A percentile compares a stretch with the other conserved stretches of the same genome.
These are phyloP conservation scores for Spathaspora sp. DNA, from an alignment of 805 yeast genomes.

Conservation along the genomic window DNA sequence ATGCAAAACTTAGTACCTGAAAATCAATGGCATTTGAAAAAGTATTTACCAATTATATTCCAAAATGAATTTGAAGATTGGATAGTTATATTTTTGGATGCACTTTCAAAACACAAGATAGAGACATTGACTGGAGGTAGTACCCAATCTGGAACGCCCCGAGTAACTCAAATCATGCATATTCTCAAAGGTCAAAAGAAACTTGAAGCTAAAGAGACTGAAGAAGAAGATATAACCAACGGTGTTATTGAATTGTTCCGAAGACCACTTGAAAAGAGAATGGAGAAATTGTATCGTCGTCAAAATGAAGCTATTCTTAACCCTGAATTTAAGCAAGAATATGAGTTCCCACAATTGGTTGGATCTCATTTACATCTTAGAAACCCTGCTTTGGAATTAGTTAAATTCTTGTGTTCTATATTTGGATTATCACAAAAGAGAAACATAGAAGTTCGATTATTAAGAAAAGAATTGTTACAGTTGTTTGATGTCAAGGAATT, in stretches of 20 bases:
- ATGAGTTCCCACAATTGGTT: constrained; percentile 70
- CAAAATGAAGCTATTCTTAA: constrained; percentile 74
- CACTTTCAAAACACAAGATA: constrained; percentile 52
- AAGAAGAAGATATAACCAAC: constrained; percentile 26
- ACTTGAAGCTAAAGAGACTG: constrained; percentile 28
- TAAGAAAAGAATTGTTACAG: constrained; percentile 70
- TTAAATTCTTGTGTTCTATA: constrained; percentile 71
- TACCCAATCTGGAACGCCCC: constrained; percentile 45
- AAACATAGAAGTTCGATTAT: constrained; percentile 65
- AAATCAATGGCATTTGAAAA: constrained; percentile 75
- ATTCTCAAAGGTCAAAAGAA: constrained; percentile 42
- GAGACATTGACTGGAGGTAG: constrained; percentile 33
- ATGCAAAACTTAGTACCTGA: constrained; percentile 46
- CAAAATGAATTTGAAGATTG: constrained; percentile 87
- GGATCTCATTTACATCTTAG: constrained; percentile 60
- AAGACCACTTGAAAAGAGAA: constrained; percentile 61
- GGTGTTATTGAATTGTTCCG: constrained; percentile 58
- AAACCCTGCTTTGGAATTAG: constrained; percentile 78
- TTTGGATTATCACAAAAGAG: constrained; percentile 62
- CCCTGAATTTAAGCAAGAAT: constrained; percentile 60
- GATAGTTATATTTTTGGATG: constrained; percentile 72
- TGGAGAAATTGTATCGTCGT: constrained; percentile 58
- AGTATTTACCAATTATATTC: constrained; percentile 68
- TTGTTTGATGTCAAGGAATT: constrained; percentile 83
- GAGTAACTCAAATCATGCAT: constrained; percentile 67